Conservation (phyloP, 2,329 filamentous ascomycete genomes). For the Teratosphaeria gauchensis region DNA sequence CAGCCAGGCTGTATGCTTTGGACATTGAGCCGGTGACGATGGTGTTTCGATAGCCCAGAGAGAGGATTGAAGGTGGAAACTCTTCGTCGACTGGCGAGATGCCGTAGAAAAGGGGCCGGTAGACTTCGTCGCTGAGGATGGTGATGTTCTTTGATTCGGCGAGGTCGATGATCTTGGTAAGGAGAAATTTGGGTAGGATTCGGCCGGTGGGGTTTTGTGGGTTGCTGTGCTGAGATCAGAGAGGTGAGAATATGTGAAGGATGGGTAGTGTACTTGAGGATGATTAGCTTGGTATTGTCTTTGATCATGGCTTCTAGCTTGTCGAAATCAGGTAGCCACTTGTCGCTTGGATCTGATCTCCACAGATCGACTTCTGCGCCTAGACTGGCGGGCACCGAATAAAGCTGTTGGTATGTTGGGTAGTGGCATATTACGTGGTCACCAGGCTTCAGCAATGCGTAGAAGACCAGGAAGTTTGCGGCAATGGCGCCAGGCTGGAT, state of each 20-base stretch:
- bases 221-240: constrained; percentile 42
- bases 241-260: background rate
- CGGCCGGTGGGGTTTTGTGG: constrained; percentile 77
- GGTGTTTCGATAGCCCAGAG: constrained; percentile 60
- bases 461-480: constrained; percentile 75
- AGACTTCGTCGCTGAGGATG: constrained; percentile 72
- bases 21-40: constrained; percentile 73
- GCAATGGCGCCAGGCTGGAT: constrained; percentile 72
- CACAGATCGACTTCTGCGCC: constrained; percentile 71
- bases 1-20: constrained; percentile 75
- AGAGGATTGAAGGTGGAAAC: constrained; percentile 58
- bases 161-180: constrained; percentile 54
- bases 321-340: constrained; percentile 57
- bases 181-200: constrained; percentile 51
- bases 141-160: constrained; percentile 54
- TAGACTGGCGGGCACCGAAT: constrained; percentile 61
- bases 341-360: constrained; percentile 55
- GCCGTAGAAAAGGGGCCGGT: constrained; percentile 71
- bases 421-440: constrained; percentile 83
- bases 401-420: constrained; percentile 80
- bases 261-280: constrained; percentile 41
- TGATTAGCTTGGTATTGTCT: constrained; percentile 61
- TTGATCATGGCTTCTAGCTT: constrained; percentile 57
- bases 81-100: constrained; percentile 44
- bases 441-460: constrained; percentile 58